A percentile compares a stretch with the other conserved stretches of the same genome.
Conservation (phyloP, 192 early-diverging fungal genomes). For the Linnemannia schmuckeri region DNA sequence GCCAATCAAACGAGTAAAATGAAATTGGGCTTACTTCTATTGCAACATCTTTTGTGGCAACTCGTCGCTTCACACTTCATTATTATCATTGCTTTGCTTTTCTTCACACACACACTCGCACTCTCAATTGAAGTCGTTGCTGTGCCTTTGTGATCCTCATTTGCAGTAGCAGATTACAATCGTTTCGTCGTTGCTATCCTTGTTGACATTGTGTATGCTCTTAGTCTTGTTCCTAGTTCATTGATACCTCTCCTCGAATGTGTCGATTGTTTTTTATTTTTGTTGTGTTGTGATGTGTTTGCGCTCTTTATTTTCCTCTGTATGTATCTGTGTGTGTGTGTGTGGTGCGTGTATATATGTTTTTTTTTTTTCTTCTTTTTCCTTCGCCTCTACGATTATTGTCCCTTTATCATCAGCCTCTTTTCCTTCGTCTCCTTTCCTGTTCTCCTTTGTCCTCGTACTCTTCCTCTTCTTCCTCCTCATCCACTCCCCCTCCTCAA, state of each 20-base stretch:
- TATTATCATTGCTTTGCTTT: neutral
- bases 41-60: neutral
- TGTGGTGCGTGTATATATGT: no score
- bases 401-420: neutral
- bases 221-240: no score
- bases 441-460: neutral
- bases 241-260: no score
- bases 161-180: no score
- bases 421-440: neutral
- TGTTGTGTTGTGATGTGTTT: no score
- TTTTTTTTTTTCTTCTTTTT: neutral
- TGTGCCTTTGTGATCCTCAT: neutral
- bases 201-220: no score
- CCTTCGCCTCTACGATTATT: neutral
- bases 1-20: neutral
- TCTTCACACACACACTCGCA: neutral
- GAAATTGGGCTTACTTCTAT: neutral
- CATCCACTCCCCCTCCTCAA: no score
- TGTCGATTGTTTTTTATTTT: no score
- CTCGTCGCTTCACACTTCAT: neutral
- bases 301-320: neutral
- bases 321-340: neutral
- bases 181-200: no score
- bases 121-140: neutral
- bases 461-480: no score